phyloP scores from a whole-genome alignment of 495 filamentous ascomycete genomes.

The Pseudoneurospora amorphoporcata region DNA sequence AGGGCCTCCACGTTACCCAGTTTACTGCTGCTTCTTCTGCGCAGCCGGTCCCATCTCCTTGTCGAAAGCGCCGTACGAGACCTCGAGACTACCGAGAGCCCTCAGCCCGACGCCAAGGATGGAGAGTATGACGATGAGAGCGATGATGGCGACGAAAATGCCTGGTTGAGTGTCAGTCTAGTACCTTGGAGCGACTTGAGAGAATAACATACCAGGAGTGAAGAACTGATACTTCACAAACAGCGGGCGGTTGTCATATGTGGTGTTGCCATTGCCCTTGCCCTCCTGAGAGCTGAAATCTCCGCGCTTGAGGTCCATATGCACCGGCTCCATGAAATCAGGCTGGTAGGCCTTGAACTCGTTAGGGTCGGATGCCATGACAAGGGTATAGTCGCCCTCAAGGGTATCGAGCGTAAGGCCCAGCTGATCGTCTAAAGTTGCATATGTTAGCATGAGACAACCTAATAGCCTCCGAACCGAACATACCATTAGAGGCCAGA shows the following conservation, averaged over 20 bases:
- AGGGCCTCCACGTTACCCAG: neutral
- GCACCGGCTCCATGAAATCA: constrained; percentile 32
- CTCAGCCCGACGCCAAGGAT: constrained; percentile 70
- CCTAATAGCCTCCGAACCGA: neutral
- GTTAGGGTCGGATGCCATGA: constrained; percentile 32
- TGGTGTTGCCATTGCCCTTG: constrained; percentile 13
- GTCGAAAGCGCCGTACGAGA: constrained; percentile 89
- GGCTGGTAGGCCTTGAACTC: constrained; percentile 35
- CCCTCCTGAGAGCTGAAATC: constrained; percentile 6
- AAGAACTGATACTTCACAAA: constrained; percentile 93
- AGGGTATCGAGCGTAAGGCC: constrained; percentile 26
- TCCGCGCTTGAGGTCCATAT: constrained; percentile 40
- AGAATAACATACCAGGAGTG: constrained; percentile 44
- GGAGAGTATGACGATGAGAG: constrained; percentile 50
- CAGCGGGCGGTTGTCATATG: constrained; percentile 42
- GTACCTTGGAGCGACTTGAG: neutral
- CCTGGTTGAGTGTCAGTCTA: constrained; percentile 7
- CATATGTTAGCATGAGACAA: constrained; percentile 4
- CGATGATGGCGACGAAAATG: constrained; percentile 72
- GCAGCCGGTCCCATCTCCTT: constrained; percentile 83
- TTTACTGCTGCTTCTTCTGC: constrained; percentile 71
- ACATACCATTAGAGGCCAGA: constrained; percentile 56
- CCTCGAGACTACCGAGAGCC: constrained; percentile 68
- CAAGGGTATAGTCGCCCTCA: constrained; percentile 34
- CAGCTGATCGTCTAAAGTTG: constrained; percentile 28